Conservation (phyloP, 2,329 filamentous ascomycete genomes). For the Ilyonectria sp. region DNA sequence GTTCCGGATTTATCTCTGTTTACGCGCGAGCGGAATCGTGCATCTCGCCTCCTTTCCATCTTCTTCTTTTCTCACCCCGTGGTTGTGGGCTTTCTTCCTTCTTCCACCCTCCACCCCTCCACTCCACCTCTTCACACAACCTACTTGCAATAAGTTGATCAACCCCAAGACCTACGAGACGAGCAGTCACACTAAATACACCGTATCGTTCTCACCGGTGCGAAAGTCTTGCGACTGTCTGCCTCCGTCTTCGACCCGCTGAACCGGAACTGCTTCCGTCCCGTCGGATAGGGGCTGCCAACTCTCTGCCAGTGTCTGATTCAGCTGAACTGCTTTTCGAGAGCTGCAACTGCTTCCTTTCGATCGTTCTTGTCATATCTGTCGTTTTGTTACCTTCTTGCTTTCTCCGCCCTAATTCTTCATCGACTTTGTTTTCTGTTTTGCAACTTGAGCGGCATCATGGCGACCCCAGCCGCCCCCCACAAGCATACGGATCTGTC, state of each 20-base stretch:
- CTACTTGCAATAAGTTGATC: neutral
- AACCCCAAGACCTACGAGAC: neutral
- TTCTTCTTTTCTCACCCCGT: neutral
- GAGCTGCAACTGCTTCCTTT: neutral
- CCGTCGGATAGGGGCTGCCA: neutral
- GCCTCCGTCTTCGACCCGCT: too few relatives aligned
- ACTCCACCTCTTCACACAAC: neutral
- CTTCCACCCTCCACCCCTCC: neutral
- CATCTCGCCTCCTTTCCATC: neutral
- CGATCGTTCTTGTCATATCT: neutral
- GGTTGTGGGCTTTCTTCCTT: neutral
- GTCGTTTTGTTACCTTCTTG: neutral
- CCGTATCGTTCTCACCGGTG: neutral
- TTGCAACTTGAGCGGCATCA: neutral
- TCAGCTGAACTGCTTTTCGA: neutral
- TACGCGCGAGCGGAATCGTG: neutral
- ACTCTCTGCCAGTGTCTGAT: neutral
- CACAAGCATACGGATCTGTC: constrained; percentile 22
- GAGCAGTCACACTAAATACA: neutral
- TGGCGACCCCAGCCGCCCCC: neutral
- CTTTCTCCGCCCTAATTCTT: neutral
- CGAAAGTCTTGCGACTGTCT: neutral
- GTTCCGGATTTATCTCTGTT: neutral
- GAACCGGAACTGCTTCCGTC: neutral
- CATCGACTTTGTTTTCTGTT: neutral